Conservation (phyloP, 768 basidiomycete species). For the Cystofilobasidium bisporidii region DNA sequence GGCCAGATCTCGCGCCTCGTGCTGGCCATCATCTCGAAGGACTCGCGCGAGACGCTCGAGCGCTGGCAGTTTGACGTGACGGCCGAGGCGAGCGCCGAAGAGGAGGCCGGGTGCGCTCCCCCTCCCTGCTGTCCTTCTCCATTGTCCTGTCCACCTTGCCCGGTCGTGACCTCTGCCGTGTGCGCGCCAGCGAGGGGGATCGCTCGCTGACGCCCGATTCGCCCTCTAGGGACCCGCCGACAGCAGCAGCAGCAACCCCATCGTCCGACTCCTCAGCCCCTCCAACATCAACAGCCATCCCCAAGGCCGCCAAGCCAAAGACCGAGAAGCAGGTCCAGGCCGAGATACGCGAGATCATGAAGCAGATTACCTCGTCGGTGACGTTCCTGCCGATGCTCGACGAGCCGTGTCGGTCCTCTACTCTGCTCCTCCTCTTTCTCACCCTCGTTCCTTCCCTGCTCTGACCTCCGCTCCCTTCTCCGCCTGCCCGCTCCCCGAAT, state of each 20-base stretch:
- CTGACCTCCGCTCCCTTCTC: neutral
- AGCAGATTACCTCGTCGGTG: constrained; percentile 94
- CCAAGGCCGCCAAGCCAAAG: constrained; percentile 37
- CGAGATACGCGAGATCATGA: constrained; percentile 93
- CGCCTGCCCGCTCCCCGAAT: neutral
- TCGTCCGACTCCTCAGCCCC: no score
- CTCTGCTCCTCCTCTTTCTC: neutral
- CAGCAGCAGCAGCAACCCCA: no score
- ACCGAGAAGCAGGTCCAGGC: constrained; percentile 71
- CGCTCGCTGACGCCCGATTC: no score
- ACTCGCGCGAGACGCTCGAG: constrained; percentile 80
- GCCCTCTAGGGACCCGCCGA: no score
- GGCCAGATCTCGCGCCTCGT: constrained; percentile 89
- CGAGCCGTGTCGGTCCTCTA: constrained; percentile 47
- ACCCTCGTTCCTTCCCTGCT: neutral
- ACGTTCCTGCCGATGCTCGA: constrained; percentile 93
- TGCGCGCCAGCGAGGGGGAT: no score
- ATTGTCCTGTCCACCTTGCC: neutral
- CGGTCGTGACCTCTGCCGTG: no score
- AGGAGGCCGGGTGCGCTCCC: constrained; percentile 2
- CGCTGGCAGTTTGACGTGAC: constrained; percentile 98
- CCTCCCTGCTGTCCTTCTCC: neutral
- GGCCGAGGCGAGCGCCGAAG: constrained; percentile 55
- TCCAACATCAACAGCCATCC: constrained; percentile 45
- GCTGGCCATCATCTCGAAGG: constrained; percentile 90